phyloP scores from a whole-genome alignment of 2,329 filamentous ascomycete species.

The Exserohilum rostratum region DNA sequence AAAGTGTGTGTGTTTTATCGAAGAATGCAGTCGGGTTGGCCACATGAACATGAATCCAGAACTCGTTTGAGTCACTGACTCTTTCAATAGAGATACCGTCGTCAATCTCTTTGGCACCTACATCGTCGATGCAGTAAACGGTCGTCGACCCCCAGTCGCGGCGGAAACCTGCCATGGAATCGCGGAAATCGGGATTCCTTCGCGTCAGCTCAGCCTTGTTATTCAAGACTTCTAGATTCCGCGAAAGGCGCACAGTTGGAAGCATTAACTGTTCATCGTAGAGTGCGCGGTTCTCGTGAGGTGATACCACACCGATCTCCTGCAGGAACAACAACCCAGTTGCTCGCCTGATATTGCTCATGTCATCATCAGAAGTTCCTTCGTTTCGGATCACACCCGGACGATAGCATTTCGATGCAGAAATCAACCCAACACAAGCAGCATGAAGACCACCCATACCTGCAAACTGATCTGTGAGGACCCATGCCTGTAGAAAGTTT shows the following conservation, averaged over 20 bases:
- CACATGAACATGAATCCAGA: slow-evolving; percentile 79
- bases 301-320: slow-evolving; percentile 73
- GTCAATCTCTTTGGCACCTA: slow-evolving; percentile 72
- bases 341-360: slow-evolving; percentile 22
- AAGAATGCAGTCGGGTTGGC: slow-evolving; percentile 80
- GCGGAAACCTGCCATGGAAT: slow-evolving; percentile 63
- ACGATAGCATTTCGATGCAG: slow-evolving; percentile 66
- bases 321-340: slow-evolving; percentile 72
- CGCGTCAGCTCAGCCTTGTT: slow-evolving; percentile 33
- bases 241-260: slow-evolving; percentile 54
- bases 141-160: slow-evolving; percentile 64
- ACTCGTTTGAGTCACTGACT: slow-evolving; percentile 58
- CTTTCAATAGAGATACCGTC: slow-evolving; percentile 76
- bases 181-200: slow-evolving; percentile 49
- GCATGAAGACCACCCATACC: slow-evolving; percentile 61
- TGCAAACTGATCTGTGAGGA: slow-evolving; percentile 36
- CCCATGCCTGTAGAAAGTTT: slow-evolving; percentile 71
- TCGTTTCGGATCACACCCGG: slow-evolving; percentile 37
- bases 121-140: slow-evolving; percentile 76
- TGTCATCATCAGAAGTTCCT: slow-evolving; percentile 19
- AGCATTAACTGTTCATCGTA: slow-evolving; percentile 64
- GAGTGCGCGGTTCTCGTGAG: slow-evolving; percentile 71
- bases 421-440: slow-evolving; percentile 69
- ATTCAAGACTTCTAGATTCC: slow-evolving; percentile 52
- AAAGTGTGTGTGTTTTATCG: slow-evolving; percentile 62